Base-by-base conservation (phyloP, 2,329 filamentous ascomycete genomes). In the Ophiosphaerella narmari region DNA sequence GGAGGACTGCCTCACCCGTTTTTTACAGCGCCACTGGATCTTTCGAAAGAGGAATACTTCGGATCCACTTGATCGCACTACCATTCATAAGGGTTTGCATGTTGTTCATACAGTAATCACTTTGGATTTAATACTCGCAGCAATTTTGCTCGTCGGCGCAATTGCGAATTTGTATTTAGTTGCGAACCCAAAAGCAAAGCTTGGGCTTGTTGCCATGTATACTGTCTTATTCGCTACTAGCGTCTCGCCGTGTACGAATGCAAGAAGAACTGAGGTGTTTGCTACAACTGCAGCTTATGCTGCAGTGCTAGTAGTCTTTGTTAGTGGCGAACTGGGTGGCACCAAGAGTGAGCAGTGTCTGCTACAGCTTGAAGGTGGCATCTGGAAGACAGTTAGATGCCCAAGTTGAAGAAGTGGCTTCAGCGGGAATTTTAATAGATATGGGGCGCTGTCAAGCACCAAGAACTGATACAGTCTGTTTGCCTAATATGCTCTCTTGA, bases 221-320 rank as follows among this genome's bases (percentile, higher is more conserved):
- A 66, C 59, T 1, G 13, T 53, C 8, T 40, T 67, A 1, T 68
- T 69, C 24, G 62, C 61, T 3, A 9, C 54, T 5, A 68, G 59
- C 45, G 48, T 67, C 1, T 43, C 42, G 3, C 16, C 61, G 7
- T 54, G 61, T 31, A 63, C 57, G 0, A 66, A 56, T 29, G 60
- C 61, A 26, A 49, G 43, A 41, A 50, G 59, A 23, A 52, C 54
- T 3, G 62, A 66, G n/a, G 50, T 68, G 6, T 43, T 46, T 24
- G 35, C 43, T n/a, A 37, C 44, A 2, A 47, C 44, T 6, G 37
- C 44, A n/a, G 44, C 44, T 8, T 41, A 47, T 26, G 37, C 39
- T 4, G 44, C 44, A 35, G 44, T 47, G 9, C 23, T 47, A 8
- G 44, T 47, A 2, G 44, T 47, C 3, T 47, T 47, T 21, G 44